Conservation (phyloP, 2,329 filamentous ascomycete genomes). For the Alternaria arborescens region DNA sequence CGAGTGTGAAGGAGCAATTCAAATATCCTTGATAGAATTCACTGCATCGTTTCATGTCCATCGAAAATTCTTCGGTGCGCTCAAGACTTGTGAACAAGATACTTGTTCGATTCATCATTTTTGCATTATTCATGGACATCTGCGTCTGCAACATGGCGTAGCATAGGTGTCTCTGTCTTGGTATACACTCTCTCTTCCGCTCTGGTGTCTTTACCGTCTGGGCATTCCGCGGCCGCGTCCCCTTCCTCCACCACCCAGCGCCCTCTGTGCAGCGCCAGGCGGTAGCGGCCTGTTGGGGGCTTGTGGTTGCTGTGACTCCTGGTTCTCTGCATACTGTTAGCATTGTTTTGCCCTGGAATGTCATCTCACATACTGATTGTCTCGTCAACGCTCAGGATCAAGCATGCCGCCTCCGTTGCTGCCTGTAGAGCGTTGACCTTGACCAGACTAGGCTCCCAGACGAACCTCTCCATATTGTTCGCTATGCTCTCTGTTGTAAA, state of each 20-base stretch:
- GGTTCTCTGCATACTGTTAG: slow-evolving; percentile 69
- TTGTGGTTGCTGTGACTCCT: slow-evolving; percentile 87
- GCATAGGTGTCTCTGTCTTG: slow-evolving; percentile 29
- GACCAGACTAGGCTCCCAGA: slow-evolving; percentile 96
- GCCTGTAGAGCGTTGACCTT: slow-evolving; percentile 98
- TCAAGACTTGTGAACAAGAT: background rate
- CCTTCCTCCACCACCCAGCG: slow-evolving; percentile 71
- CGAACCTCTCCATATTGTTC: slow-evolving; percentile 94
- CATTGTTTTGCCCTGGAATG: background rate
- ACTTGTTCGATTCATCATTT: slow-evolving; percentile 19
- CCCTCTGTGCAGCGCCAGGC: slow-evolving; percentile 80
- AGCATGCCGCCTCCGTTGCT: slow-evolving; percentile 90
- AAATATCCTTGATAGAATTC: background rate
- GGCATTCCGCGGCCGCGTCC: slow-evolving; percentile 78
- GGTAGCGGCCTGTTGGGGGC: slow-evolving; percentile 74
- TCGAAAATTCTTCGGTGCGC: background rate
- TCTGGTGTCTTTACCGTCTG: slow-evolving; percentile 65
- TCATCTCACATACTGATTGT: slow-evolving; percentile 77
- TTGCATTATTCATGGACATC: slow-evolving; percentile 47
- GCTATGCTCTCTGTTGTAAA: slow-evolving; percentile 90
- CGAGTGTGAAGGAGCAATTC: background rate
- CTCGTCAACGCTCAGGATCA: slow-evolving; percentile 97
- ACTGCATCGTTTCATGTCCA: background rate
- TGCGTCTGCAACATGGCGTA: slow-evolving; percentile 24
- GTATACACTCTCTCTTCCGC: slow-evolving; percentile 27